Evolutionary conservation across 2,329 filamentous ascomycete species (phyloP), one percentile per base, ranked within the genome.

Genomic region (Chalaropsis thielavioides): DNA sequence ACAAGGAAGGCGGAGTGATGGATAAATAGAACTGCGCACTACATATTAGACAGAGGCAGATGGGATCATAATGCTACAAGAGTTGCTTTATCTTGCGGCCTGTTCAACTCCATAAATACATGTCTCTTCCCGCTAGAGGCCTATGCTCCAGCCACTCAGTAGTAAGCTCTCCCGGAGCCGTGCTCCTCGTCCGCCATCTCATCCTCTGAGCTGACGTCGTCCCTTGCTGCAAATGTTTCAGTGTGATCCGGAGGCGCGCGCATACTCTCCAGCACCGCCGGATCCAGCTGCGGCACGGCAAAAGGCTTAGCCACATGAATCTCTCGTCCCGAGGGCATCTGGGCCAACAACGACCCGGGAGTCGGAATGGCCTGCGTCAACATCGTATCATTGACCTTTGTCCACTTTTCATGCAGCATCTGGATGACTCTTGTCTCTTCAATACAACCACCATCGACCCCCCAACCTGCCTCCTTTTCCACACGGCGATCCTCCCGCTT

Each of bases 301-400:
- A 85, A 96, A 0, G 83, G 79, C 70, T 86, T 86, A 43, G 90
- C 77, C 0, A 79, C 81, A 69, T 95, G 88, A 63, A 96, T 90
- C 71, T 96, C 92, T 68, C 92, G 83, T 1, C 92, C 92, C 0
- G 89, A 92, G 0, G 94, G 92, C 77, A 97, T 88, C 67, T 84
- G 86, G 6, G 88, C 82, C 3, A 95, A 75, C 10, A 96, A 76
- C 0, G 88, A 82, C 15, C 85, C 86, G 3, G 83, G 81, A 0
- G 88, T 80, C 0, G 92, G 90, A 40, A 97, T 81, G 1, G 79
- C 65, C 72, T 96, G 90, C 0, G 90, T 87, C 67, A 92, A 90
- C 70, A 96, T 86, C 19, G 89, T 95, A 74, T 96, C 90, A 72
- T 99, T 99, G 75, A 91, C 84, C 76, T 91, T 94, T 68, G 83